Evolutionary conservation across 2,329 filamentous ascomycete species (phyloP).

Genomic region (Pseudogymnoascus verrucosus): DNA sequence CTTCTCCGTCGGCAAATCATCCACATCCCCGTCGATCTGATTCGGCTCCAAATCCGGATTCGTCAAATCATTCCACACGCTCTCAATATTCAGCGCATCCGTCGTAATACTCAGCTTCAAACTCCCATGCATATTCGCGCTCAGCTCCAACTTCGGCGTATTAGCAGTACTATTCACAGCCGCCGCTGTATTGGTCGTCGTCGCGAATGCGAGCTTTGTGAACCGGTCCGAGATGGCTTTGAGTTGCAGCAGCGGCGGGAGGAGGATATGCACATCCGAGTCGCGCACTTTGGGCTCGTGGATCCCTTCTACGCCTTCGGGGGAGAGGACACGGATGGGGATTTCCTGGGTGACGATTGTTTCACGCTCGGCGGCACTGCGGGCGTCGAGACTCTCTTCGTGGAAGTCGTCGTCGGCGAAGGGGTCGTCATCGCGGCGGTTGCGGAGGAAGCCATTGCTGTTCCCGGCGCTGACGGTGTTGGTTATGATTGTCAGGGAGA

Average conservation of each 20-base stretch:
- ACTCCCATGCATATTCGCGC: constrained; percentile 90
- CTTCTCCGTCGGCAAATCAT: constrained; percentile 64
- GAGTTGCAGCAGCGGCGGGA: constrained; percentile 79
- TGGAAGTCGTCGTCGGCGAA: constrained; percentile 37
- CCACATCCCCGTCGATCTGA: constrained; percentile 58
- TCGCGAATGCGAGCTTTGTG: constrained; percentile 67
- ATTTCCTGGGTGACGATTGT: constrained; percentile 93
- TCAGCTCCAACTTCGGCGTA: constrained; percentile 70
- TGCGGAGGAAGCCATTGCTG: constrained; percentile 24
- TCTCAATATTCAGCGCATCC: constrained; percentile 77
- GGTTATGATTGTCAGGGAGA: constrained; percentile 84
- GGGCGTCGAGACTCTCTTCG: constrained; percentile 45
- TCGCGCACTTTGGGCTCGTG: constrained; percentile 87
- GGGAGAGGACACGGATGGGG: constrained; percentile 82
- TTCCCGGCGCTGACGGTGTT: constrained; percentile 48
- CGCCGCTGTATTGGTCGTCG: constrained; percentile 19
- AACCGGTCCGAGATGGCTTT: constrained; percentile 95
- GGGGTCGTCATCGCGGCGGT: constrained; percentile 33
- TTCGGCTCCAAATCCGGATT: constrained; percentile 82
- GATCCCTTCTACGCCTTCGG: constrained; percentile 78
- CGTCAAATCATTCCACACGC: constrained; percentile 74
- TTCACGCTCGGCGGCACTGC: constrained; percentile 63
- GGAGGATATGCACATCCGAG: constrained; percentile 86
- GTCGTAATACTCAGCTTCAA: constrained; percentile 73
- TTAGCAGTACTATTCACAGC: constrained; percentile 20